Base-by-base conservation (phyloP, 768 basidiomycete genomes). In the Suillus variegatus region DNA sequence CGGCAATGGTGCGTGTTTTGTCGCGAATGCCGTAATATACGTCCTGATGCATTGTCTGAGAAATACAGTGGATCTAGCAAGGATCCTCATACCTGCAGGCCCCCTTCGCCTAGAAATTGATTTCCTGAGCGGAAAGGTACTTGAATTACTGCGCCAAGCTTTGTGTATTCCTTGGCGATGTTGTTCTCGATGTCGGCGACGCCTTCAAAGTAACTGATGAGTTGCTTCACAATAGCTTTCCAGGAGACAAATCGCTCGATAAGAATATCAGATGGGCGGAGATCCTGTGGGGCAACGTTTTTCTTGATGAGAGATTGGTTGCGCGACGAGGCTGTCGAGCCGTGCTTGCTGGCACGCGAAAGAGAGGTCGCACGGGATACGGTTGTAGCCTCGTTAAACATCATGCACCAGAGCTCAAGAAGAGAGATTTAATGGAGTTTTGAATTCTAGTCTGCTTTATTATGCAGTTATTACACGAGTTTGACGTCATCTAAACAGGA, bases 51-150 rank as follows among this genome's bases (percentile, higher is more conserved):
- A 20, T 20, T 18, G 41, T 44, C 32, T 46, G 4, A 47, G 64
- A 8, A 62, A 40, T 16, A 25, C 10, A n/a, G 55, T 47, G 32
- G 16, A 12, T 14, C 13, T 55, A 28, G 51, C 61, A 25, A 44
- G 63, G 54, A 10, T 64, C 40, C 69, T 63, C 82, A 41, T 65
- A 86, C 90, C 85, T 96, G 94, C 58, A 99, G 81, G 57, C 97
- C 97, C 14, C 93, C 94, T 76, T 99, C 95, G n/a, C 97, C 97
- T 5, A 99, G 83, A 75, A 99, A 99, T 81, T 99, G 97, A 78
- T 97, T 97, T 8, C 95, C 96, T 3, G 93, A 86, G 43, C 91
- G 83, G 81, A 99, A 99, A 0, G 97, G 97, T 0, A 99, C 97
- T 76, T 99, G 97, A 66, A 99, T 97, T 66, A 99, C 94, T 2